Evolutionary conservation across 1,284 basidiomycete species (phyloP).

Genomic region (Rhodotorula sp.): DNA sequence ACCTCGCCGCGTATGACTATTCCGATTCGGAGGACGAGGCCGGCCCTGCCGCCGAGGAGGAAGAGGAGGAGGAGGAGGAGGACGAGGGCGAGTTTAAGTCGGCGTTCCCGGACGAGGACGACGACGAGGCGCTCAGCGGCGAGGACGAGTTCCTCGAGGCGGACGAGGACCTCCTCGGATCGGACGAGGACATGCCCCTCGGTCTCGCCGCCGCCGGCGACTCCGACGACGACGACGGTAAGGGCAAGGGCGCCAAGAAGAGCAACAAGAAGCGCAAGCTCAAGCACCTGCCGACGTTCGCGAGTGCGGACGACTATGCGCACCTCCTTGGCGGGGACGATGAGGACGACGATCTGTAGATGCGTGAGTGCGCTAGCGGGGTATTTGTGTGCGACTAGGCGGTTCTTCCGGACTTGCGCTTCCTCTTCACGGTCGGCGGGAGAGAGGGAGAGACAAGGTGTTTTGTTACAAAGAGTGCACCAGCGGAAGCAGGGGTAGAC

Average conservation of each 20-base stretch:
- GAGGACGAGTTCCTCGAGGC: constrained; percentile 46
- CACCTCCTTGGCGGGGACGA: constrained; percentile 80
- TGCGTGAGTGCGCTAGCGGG: too few relatives aligned
- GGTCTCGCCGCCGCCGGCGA: constrained; percentile 50
- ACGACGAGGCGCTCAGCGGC: constrained; percentile 43
- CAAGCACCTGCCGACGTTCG: constrained; percentile 78
- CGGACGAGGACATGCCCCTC: constrained; percentile 46
- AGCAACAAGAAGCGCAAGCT: constrained; percentile 71
- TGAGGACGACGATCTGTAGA: constrained; percentile 32
- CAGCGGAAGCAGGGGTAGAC: background rate
- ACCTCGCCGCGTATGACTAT: constrained; percentile 34
- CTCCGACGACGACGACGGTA: constrained; percentile 59
- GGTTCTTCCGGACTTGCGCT: background rate
- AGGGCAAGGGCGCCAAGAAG: constrained; percentile 57
- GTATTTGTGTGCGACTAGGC: background rate
- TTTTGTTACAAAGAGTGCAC: background rate
- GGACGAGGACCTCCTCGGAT: constrained; percentile 44
- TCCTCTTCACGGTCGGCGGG: background rate
- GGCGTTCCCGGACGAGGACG: constrained; percentile 44
- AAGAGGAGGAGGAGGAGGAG: constrained; percentile 16
- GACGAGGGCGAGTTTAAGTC: constrained; percentile 38
- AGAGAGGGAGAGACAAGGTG: background rate
- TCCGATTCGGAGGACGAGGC: constrained; percentile 15
- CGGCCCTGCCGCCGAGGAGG: too few relatives aligned
- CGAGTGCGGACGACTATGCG: constrained; percentile 92